Conservation (phyloP, 345 rosid genomes). For the Theobroma cacao region DNA sequence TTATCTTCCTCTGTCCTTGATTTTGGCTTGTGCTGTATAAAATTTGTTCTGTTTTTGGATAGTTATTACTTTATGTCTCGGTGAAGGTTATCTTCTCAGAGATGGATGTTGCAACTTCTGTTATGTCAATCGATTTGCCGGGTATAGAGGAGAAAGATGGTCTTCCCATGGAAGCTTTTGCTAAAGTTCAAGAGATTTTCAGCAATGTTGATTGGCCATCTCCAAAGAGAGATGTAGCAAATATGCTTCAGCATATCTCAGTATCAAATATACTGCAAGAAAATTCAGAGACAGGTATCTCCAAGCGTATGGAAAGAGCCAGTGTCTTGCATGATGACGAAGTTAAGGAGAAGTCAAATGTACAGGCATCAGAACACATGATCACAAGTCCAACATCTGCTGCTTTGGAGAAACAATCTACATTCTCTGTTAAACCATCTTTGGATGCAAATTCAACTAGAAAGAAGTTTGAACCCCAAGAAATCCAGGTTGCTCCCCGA, state of each 20-base stretch:
- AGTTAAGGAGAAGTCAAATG: constrained; percentile 36
- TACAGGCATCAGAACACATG: constrained; percentile 31
- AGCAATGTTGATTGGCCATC: constrained; percentile 57
- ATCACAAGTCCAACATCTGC: constrained; percentile 22
- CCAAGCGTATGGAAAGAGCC: constrained; percentile 32
- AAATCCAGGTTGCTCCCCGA: not conserved
- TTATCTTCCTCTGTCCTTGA: constrained; percentile 6
- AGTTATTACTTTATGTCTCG: constrained; percentile 26
- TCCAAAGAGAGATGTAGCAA: constrained; percentile 50
- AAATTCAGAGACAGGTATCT: constrained; percentile 38
- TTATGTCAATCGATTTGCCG: constrained; percentile 45
- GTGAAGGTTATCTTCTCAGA: constrained; percentile 73
- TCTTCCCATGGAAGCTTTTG: constrained; percentile 66
- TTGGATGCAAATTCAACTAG: not conserved
- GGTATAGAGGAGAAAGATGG: constrained; percentile 58
- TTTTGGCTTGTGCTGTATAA: constrained; percentile 3
- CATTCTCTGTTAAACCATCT: constrained; percentile 15
- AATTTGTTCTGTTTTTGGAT: constrained; percentile 12
- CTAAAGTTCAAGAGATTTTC: constrained; percentile 60
- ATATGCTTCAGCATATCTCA: constrained; percentile 47
- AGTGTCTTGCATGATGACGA: constrained; percentile 37
- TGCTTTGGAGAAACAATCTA: constrained; percentile 28
- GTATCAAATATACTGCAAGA: constrained; percentile 47
- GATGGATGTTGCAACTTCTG: constrained; percentile 48
- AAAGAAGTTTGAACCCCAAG: not conserved